Evolutionary conservation across 1,139 yeast species (phyloP), one percentile per base, ranked within the genome.

Genomic region (Meyerozyma sp.): DNA sequence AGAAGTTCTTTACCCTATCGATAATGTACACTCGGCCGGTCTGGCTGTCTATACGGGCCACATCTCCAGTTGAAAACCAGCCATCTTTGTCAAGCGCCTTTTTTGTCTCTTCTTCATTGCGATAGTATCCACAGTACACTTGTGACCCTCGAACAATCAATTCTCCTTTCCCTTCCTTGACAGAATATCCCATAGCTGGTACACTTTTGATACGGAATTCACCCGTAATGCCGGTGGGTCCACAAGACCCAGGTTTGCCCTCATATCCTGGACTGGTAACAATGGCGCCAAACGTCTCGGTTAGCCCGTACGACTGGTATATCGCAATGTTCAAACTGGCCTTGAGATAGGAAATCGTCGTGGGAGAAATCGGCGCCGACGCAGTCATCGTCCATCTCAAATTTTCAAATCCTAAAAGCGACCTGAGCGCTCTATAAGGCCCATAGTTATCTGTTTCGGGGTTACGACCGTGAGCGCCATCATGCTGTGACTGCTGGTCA

Each of bases 1-100:
- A 70, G 53, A 70, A 68, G 48, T 70, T 70, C 57, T 70, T 70
- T 5, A 70, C 75, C 39, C 76, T 53, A 47, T 70, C 76, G 44
- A 70, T 63, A 40, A 70, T 68, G 43, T 55, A 61, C 27, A 70
- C 49, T 45, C 64, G 54, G 23, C 66, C 66, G 11, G 47, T 56
- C 3, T 37, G 46, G 9, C 44, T 42, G 42, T 58, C 61, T 39
- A 70, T 51, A 18, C 51, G 51, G 9, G 70, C 75, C 40, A 71
- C 61, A 52, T 71, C 76, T 14, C 76, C 76, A 25, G 74, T 65
- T 36, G 54, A 53, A 48, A 67, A 64, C 75, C 75, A 71, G 14
- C 75, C 65, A 5, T 52, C 53, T 5, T 46, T 43, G 32, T 54
- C 58, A n/a, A 55, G 40, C 1, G 56, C 51, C 48, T 67, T 66